phyloP scores from a whole-genome alignment of 768 basidiomycete genomes.

The Mycena galopus region DNA sequence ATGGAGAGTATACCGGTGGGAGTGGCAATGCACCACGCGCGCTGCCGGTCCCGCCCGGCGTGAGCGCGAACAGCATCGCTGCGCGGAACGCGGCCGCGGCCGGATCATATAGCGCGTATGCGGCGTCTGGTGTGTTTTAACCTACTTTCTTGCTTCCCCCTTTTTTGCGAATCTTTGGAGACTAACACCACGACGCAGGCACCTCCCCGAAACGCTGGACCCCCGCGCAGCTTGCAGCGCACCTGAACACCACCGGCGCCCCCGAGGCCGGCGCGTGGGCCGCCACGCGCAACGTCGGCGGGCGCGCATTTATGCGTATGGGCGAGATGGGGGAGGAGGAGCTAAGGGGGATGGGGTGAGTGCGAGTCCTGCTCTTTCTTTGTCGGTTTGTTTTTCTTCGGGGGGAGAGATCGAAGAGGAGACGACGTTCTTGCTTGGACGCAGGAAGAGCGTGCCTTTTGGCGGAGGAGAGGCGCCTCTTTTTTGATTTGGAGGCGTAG shows the following conservation, averaged over 20 bases:
- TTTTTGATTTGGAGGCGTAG: no score
- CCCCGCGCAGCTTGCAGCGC: slow-evolving; percentile 33
- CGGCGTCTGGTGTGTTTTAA: background rate
- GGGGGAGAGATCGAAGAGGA: no score
- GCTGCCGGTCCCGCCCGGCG: slow-evolving; percentile 31
- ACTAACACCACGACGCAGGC: background rate
- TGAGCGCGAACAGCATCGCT: slow-evolving; percentile 33
- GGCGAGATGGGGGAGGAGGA: slow-evolving; percentile 33
- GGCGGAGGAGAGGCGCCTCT: no score
- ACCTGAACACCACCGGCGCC: no score
- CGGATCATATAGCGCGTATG: background rate
- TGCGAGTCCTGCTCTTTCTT: no score
- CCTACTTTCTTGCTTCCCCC: no score
- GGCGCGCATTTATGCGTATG: slow-evolving; percentile 31
- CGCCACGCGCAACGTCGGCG: slow-evolving; percentile 13
- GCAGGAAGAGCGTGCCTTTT: no score
- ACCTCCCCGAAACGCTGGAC: slow-evolving; percentile 30
- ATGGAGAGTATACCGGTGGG: background rate
- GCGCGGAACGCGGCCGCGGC: background rate
- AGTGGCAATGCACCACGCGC: slow-evolving; percentile 21
- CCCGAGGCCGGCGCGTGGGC: no score
- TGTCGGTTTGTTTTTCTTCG: no score
- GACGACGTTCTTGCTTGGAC: no score
- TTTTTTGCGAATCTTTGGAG: no score
- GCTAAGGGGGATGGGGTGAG: slow-evolving; percentile 17